phyloP scores from a whole-genome alignment of 1,284 basidiomycete genomes.

The Meira miltonrushii region DNA sequence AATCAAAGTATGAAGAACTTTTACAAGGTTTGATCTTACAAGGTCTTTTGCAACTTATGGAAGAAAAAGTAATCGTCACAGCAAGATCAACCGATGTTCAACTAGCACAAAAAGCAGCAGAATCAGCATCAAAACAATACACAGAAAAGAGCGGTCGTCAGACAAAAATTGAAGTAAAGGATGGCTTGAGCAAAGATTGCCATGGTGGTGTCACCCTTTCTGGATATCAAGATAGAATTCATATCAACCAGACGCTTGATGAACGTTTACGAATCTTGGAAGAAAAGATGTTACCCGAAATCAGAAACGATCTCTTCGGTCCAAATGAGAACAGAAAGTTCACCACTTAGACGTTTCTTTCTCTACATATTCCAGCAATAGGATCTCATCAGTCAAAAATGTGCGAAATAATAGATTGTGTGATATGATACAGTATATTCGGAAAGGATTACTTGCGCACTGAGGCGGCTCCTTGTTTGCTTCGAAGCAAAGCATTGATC shows the following conservation, averaged over 20 bases:
- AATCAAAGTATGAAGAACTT: slow-evolving; percentile 57
- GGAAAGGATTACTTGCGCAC: not conserved
- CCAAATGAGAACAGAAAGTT: slow-evolving; percentile 49
- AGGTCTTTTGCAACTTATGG: slow-evolving; percentile 48
- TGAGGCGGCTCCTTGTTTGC: not conserved
- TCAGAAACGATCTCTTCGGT: slow-evolving; percentile 47
- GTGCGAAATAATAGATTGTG: not conserved
- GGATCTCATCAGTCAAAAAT: not conserved
- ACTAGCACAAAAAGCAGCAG: slow-evolving; percentile 59
- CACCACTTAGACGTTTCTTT: not conserved
- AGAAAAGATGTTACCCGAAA: slow-evolving; percentile 50
- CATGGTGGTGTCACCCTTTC: slow-evolving; percentile 42
- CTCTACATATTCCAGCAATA: not conserved
- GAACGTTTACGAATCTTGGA: slow-evolving; percentile 47
- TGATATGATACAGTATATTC: not conserved
- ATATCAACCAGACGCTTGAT: slow-evolving; percentile 50
- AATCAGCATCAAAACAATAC: slow-evolving; percentile 64
- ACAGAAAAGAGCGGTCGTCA: slow-evolving; percentile 70
- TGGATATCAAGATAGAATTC: slow-evolving; percentile 43
- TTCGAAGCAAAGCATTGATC: slow-evolving; percentile 21
- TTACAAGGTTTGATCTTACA: slow-evolving; percentile 65
- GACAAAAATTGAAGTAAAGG: slow-evolving; percentile 64
- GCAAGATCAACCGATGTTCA: slow-evolving; percentile 43
- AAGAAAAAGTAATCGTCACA: slow-evolving; percentile 39
- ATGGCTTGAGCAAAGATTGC: slow-evolving; percentile 65